These are phyloP conservation scores for Leonotis leonurus DNA, from an alignment of 257 asterid species.

Conservation along the genomic window DNA sequence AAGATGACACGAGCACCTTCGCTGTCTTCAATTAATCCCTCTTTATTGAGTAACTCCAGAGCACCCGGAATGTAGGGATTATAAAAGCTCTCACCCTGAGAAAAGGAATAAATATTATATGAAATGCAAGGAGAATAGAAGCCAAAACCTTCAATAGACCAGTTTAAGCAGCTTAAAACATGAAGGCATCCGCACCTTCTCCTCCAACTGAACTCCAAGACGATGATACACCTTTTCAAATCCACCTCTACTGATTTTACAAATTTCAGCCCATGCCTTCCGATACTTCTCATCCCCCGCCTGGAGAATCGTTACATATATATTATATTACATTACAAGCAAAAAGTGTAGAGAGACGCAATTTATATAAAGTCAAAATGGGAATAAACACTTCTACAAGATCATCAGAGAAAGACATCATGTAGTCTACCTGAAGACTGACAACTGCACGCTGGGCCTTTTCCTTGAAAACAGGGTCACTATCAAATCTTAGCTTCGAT, in stretches of 20 bases:
- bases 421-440: slow-evolving; percentile 74
- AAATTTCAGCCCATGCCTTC: slow-evolving; percentile 69
- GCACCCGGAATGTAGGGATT: slow-evolving; percentile 71
- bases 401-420: slow-evolving; percentile 1
- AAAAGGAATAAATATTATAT: neutral
- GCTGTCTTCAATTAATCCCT: slow-evolving; percentile 76
- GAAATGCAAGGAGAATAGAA: neutral
- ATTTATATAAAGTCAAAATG: neutral
- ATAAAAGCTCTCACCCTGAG: slow-evolving; percentile 95
- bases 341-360: slow-evolving; percentile 1
- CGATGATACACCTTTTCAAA: slow-evolving; percentile 57
- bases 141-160: neutral
- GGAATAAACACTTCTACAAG: neutral
- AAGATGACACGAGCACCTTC: slow-evolving; percentile 93
- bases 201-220: slow-evolving; percentile 76
- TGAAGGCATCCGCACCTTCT: slow-evolving; percentile 44
- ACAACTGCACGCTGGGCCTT: slow-evolving; percentile 88
- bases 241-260: slow-evolving; percentile 78
- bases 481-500: slow-evolving; percentile 75
- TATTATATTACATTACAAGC: slow-evolving; percentile 5
- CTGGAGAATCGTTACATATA: slow-evolving; percentile 27
- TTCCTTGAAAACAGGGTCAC: slow-evolving; percentile 73
- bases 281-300: slow-evolving; percentile 74
- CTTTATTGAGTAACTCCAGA: slow-evolving; percentile 43
- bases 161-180: neutral